Base-by-base conservation (phyloP, 441 rosid species). In the Arabidopsis hybrid region DNA sequence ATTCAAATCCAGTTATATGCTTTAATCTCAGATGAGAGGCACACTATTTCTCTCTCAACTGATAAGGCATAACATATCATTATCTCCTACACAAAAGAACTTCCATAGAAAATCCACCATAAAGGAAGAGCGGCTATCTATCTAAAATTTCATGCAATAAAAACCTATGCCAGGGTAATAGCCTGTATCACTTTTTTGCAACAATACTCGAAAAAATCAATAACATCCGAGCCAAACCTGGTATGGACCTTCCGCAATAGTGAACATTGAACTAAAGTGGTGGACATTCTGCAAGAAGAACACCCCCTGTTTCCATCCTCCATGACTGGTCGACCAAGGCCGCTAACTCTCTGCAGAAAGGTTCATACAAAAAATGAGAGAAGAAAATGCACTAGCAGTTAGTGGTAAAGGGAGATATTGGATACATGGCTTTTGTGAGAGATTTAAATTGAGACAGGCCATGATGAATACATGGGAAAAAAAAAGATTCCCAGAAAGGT, bases 291-390 rank as follows among this genome's bases (percentile, higher is more conserved):
- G 89, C 88, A 66, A 61, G 74, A 71, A 89, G 81, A 79, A 85
- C 75, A 78, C 97, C 97, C 45, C 93, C 96, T 88, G 91, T 86
- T 78, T 88, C 90, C 97, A 92, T 92, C 82, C 90, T 88, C 97
- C 97, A 89, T 34, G 97, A 89, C 75, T 63, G 86, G 85, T 92
- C 97, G 60, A 87, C 96, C 72, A 95, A 83, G 61, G 86, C 50
- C 57, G 85, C 80, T 77, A 92, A 75, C 83, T 95, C 99, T 73
- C 97, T 91, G 84, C 42, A 60, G 34, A 31, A 58, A 42, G 46
- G 60, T 50, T 65, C n/a, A 71, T 34, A 64, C 65, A 31, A 69
- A 55, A 62, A 26, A 31, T 5, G 1, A 50, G 43, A 61, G 26
- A 68, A 7, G 52, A 61, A 35, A 69, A 55, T 29, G 31, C 40